Conservation (phyloP, 768 basidiomycete genomes). For the Termitomyces sp. region DNA sequence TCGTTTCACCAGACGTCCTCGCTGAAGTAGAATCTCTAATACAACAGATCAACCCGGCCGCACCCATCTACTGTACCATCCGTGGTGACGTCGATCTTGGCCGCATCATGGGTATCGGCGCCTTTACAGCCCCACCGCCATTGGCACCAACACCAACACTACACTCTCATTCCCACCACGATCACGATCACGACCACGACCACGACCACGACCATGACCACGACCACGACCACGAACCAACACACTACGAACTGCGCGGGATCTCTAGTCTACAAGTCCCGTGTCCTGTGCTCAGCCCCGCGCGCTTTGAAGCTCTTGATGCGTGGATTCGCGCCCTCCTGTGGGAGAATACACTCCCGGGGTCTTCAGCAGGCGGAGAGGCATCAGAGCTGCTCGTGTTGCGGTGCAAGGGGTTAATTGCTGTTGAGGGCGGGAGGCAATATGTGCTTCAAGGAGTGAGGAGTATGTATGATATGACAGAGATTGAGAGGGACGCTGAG, state of each 20-base stretch:
- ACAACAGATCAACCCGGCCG: slow-evolving; percentile 74
- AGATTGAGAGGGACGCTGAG: slow-evolving; percentile 40
- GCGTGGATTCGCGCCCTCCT: slow-evolving; percentile 77
- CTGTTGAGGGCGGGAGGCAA: slow-evolving; percentile 46
- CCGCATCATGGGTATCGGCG: slow-evolving; percentile 75
- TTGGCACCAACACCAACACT: slow-evolving; percentile 8
- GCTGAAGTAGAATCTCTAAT: slow-evolving; percentile 56
- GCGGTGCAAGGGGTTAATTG: slow-evolving; percentile 86
- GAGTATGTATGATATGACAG: slow-evolving; percentile 78
- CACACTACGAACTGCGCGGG: slow-evolving; percentile 73
- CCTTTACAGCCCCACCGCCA: slow-evolving; percentile 61
- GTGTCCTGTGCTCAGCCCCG: slow-evolving; percentile 48
- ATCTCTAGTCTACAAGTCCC: slow-evolving; percentile 77
- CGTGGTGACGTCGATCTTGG: slow-evolving; percentile 72
- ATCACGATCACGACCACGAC: slow-evolving; percentile 25
- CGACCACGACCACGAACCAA: slow-evolving; percentile 17
- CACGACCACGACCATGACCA: not conserved
- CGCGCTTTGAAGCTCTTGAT: slow-evolving; percentile 56
- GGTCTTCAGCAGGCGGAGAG: slow-evolving; percentile 16
- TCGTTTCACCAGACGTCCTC: slow-evolving; percentile 49
- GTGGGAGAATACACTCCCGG: slow-evolving; percentile 70
- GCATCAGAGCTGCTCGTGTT: slow-evolving; percentile 52
- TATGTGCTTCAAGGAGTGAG: slow-evolving; percentile 90
- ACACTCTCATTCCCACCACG: slow-evolving; percentile 10
- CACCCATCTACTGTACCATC: slow-evolving; percentile 69